Evolutionary conservation across 345 rosid species (phyloP), one percentile per base, ranked within the genome.

Genomic region (Excoecaria cochinchinensis): DNA sequence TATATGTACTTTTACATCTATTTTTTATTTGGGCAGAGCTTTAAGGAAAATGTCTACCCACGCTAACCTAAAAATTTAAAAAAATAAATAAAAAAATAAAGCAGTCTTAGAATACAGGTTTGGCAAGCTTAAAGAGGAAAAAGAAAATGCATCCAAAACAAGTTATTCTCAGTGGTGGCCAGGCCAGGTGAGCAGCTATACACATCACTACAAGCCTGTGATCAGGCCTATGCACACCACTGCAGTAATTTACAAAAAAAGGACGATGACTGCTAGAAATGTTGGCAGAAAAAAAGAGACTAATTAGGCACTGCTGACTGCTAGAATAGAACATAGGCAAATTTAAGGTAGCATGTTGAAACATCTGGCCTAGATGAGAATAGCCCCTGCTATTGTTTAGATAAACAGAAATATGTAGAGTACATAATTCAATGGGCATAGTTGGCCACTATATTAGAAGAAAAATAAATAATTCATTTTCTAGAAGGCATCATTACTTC

Each of bases 401-500:
- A 38, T 38, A 60, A 22, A 60, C 14, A 39, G 42, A 31, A 31
- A 31, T 0, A 31, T 31, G 31, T 31, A 31, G 31, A 31, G 31
- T 31, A 31, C 31, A 31, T 31, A 31, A 31, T 38, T 21, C 17
- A 38, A 39, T 5, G 36, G 42, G 22, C 47, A 1, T 25, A 36
- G 46, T 38, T 64, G 21, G 22, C 17, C 72, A n/a, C 8, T 53
- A 48, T 19, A 68, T 48, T n/a, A 71, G 21, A 42, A 70, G 40
- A 60, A 15, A 38, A 19, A 64, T 39, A 59, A 62, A 55, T 25
- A 19, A 67, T 19, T 50, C 15, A 16, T 22, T 38, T 55, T 17
- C 31, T 53, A 19, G 13, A 19, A 16, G 67, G 48, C 3, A 67
- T 8, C 77, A 15, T 17, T 83, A 93, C 99, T 98, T 90, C 94